These are phyloP conservation scores for Paramecium sonneborni DNA, from an alignment of 73 alveolate species.

Conservation along the genomic window DNA sequence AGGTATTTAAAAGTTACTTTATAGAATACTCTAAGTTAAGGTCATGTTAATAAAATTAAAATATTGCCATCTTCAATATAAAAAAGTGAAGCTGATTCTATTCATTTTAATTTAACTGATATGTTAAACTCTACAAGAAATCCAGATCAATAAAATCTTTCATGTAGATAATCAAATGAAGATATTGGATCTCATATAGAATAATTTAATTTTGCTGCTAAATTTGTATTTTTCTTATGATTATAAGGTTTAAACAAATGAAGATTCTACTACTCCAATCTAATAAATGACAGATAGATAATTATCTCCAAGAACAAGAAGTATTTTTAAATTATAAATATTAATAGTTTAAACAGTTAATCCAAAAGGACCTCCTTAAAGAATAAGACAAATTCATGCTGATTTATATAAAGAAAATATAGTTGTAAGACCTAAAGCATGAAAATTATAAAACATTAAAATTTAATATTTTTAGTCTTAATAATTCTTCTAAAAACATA, in stretches of 20 bases:
- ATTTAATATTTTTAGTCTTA: not conserved
- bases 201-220: constrained; percentile 8
- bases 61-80: constrained; percentile 7
- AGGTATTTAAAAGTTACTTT: not conserved
- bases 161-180: constrained; percentile 39
- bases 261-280: not conserved
- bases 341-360: not conserved
- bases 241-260: not conserved
- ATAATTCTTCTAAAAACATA: too few species aligned
- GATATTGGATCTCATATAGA: not conserved
- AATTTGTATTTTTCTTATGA: not conserved
- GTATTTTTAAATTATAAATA: not conserved
- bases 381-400: not conserved
- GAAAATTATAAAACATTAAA: not conserved
- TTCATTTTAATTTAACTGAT: constrained; percentile 39
- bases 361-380: constrained; percentile 18
- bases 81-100: constrained; percentile 53
- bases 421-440: not conserved
- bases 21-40: constrained; percentile 47
- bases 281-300: not conserved
- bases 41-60: constrained; percentile 22
- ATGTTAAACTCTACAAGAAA: constrained; percentile 38
- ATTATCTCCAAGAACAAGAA: constrained; percentile 32
- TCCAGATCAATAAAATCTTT: constrained; percentile 19
- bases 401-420: constrained; percentile 18